Base-by-base conservation (phyloP, 1,139 yeast species). In the Geotrichum candidum region DNA sequence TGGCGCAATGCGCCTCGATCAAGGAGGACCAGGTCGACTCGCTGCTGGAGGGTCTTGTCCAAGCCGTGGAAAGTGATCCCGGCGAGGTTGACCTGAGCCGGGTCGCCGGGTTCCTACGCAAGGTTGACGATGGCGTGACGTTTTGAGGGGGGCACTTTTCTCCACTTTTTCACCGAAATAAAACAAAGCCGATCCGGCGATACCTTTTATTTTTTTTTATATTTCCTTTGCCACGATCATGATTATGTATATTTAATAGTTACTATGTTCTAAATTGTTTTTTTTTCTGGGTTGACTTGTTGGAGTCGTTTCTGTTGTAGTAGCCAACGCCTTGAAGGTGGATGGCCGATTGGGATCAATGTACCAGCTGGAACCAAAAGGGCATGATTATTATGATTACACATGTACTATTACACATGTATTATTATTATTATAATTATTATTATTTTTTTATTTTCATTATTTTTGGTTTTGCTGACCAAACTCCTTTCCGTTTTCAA, bases 1-100 rank as follows among this genome's bases (percentile, higher is more conserved):
- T 94, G 51, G 86, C 97, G 54, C 80, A 90, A 62, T 92, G 98
- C 77, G 88, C 97, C 3, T 94, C 95, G 25, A 95, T 91, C 31
- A 90, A 85, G 55, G 87, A 84, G 61, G 79, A 77, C 29, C 87
- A 87, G 67, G 96, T 92, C 52, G 99, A 94, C 72, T 84, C 83
- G 63, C 80, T 94, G 68, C 80, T 94, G 63, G 95, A 88, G 67
- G 96, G 95, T 3, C 80, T 94, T 59, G 82, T 94, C 35, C 90
- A 88, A 71, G 97, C 97, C 15, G 97, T 94, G 4, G 96, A 91
- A 65, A 87, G 90, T 64, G 90, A 86, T 70, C 88, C 88, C 0
- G 86, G 83, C 62, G 88, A 84, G 62, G 84, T 84, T 61, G 88
- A 84, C 68, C 77, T 84, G 69, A 82, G 77, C 38, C 70, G 84